Base-by-base conservation (phyloP, 805 yeast species). In the Clavispora phyllophila region DNA sequence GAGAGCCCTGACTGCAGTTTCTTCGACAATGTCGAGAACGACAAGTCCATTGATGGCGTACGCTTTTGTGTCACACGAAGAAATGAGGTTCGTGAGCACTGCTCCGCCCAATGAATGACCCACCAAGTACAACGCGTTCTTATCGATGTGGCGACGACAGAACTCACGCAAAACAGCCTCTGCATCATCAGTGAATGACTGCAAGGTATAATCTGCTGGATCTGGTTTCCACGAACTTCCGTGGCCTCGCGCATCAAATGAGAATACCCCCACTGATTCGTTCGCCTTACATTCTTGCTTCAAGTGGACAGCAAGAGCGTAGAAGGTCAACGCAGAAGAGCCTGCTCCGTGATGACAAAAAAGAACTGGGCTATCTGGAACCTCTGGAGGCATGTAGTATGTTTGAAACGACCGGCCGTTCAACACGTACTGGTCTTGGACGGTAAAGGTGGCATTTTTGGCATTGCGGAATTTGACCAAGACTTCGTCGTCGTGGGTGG, bases 81-180 rank as follows among this genome's bases (percentile, higher is more conserved):
- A 15, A 9, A 57, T 39, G 1, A 77, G 74, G 33, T 73, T 72
- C 0, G 96, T 75, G 25, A 88, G 51, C 3, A 93, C 80, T 0
- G 96, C 75, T 0, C 97, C 99, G 5, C 99, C 99, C 25, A 95
- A 68, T 1, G 96, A 87, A 61, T 91, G 99, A 0, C 98, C 98
- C 4, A 90, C 70, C 1, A 89, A 63, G 41, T 82, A 75, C 3
- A 87, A 61, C 3, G 53, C 44, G 31, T 32, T 35, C 4, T 25
- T 20, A 2, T 51, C 48, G 2, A 38, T n/a, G 42, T 57, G 47
- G 3, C 43, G 49, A 2, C 9, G 2, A 22, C 37, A 39, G 37
- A 84, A 72, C 24, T 61, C 47, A 3, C 57, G 54, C 0, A 86
- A 37, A 1, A 90, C 56, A 32, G 63, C 66, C 0, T 59, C 53